Base-by-base conservation (phyloP, 139 green algal genomes). In the Coelastrella sp. region DNA sequence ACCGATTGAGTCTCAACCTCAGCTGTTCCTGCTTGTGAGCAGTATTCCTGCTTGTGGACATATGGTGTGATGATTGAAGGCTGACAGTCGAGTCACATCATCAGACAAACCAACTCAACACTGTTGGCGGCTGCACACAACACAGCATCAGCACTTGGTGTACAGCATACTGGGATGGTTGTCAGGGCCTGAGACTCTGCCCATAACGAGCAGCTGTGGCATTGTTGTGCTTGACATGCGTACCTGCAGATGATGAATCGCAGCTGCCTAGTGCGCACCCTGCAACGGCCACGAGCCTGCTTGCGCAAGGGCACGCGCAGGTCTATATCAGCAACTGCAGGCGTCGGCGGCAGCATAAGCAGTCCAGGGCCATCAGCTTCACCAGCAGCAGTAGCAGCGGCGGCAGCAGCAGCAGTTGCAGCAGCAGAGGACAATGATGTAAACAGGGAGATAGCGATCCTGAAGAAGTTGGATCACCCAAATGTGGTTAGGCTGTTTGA, bases 401-500 rank as follows among this genome's bases (percentile, higher is more conserved):
- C 72, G 7, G 84, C 86, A 27, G 58, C 74, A 8, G 74, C 84
- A 81, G 84, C 84, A 68, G 70, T 56, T 60, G 85, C 85, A 82
- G 85, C 57, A 35, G 87, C 74, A 65, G 78, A 85, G 11, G 66
- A 74, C 24, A 87, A 70, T n/a, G 92, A 88, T 27, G 90, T 94
- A 10, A 93, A 91, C 81, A 85, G 89, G 5, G 93, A 96, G 90
- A 95, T 96, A 82, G 92, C 91, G 17, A 90, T 96, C 6, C 88
- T 96, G 82, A 95, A 95, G 66, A 93, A 95, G 68, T 89, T 98
- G 89, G 85, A 95, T 87, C 97, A 99, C 92, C 95, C 95, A 20
- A 97, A 98, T 90, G 92, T 98, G n/a, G 93, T 98, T 6, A 94
- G 93, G 66, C 94, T 98, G 87, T 93, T 94, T 65, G 97, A 99